Evolutionary conservation across 2,329 filamentous ascomycete genomes (phyloP).

Genomic region (Talaromyces sp.): DNA sequence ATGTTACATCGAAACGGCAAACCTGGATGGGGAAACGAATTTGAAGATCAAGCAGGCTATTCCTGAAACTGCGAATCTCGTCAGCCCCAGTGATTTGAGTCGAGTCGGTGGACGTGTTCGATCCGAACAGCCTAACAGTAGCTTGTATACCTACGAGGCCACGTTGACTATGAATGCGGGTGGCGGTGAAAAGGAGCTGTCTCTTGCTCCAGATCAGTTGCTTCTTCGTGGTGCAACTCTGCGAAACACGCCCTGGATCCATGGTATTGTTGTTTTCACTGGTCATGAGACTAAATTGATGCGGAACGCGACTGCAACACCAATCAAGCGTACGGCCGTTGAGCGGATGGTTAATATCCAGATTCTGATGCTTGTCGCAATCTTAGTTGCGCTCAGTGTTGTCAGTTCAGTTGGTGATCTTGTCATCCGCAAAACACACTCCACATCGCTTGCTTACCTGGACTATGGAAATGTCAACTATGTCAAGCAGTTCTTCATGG

Average conservation of each 20-base stretch:
- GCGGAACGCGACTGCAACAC: slow-evolving; percentile 95
- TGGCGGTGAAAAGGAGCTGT: slow-evolving; percentile 88
- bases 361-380: slow-evolving; percentile 84
- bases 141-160: slow-evolving; percentile 96
- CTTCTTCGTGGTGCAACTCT: slow-evolving; percentile 90
- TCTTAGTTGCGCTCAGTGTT: slow-evolving; percentile 81
- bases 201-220: slow-evolving; percentile 88
- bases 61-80: slow-evolving; percentile 84
- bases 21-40: slow-evolving; percentile 96
- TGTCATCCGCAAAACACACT: slow-evolving; percentile 69
- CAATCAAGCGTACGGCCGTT: slow-evolving; percentile 96
- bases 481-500: slow-evolving; percentile 83
- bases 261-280: slow-evolving; percentile 94
- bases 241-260: slow-evolving; percentile 95
- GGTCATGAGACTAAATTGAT: slow-evolving; percentile 98
- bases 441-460: slow-evolving; percentile 71
- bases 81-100: slow-evolving; percentile 83
- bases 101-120: slow-evolving; percentile 82
- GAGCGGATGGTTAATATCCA: slow-evolving; percentile 92
- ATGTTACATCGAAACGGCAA: slow-evolving; percentile 98
- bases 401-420: slow-evolving; percentile 91
- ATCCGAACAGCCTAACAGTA: slow-evolving; percentile 97
- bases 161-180: slow-evolving; percentile 89
- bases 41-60: slow-evolving; percentile 98
- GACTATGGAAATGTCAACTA: slow-evolving; percentile 65